These are phyloP conservation scores for Triticum urartu DNA, from an alignment of 176 grass and related monocot genomes.

Conservation along the genomic window DNA sequence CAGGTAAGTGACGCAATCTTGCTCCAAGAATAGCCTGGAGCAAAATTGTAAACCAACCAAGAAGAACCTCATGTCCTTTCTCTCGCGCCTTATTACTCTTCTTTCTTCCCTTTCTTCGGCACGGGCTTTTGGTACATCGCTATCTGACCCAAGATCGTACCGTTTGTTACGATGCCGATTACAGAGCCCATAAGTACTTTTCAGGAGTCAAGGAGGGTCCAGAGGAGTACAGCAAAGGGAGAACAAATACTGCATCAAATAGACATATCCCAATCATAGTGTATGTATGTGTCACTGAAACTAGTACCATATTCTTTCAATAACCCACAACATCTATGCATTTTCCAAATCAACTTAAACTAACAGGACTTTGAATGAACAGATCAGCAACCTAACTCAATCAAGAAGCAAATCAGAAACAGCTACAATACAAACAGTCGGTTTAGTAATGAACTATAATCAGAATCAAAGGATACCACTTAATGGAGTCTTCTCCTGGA, in stretches of 20 bases:
- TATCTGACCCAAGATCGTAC: constrained; percentile 82
- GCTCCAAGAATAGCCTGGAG: background rate
- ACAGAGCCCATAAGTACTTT: constrained; percentile 88
- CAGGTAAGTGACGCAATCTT: background rate
- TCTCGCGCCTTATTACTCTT: constrained; percentile 15
- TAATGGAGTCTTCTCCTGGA: constrained; percentile 89
- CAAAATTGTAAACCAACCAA: background rate
- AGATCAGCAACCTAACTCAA: background rate
- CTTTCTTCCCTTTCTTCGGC: constrained; percentile 84
- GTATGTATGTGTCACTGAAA: background rate
- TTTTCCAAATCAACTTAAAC: constrained; percentile 20
- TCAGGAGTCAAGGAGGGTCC: constrained; percentile 51
- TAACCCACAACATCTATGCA: background rate
- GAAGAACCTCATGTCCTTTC: background rate
- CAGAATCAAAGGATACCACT: constrained; percentile 78
- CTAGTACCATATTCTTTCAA: background rate
- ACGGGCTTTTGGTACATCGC: constrained; percentile 55
- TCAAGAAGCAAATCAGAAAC: background rate
- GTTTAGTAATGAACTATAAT: constrained; percentile 30
- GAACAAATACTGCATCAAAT: background rate
- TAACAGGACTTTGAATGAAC: background rate
- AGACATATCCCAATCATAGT: background rate
- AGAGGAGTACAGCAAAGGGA: background rate
- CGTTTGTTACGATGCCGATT: constrained; percentile 75
- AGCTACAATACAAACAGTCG: background rate